phyloP scores from a whole-genome alignment of 768 basidiomycete species.

The Lactifluus piperatus region DNA sequence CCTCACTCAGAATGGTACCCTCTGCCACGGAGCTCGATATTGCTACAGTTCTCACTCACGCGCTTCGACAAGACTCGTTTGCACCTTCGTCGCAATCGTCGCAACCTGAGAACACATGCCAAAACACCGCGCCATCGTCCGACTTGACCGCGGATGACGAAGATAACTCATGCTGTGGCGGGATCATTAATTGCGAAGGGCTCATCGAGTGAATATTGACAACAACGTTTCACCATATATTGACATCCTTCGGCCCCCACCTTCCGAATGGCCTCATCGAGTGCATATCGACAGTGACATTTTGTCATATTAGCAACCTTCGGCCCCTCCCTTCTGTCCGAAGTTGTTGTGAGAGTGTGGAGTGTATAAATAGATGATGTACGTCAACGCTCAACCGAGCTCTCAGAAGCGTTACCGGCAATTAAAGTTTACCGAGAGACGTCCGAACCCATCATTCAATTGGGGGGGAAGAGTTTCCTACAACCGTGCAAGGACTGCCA shows the following conservation, averaged over 20 bases:
- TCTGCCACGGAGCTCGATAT: conserved; percentile 15
- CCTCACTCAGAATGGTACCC: background rate
- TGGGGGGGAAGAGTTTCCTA: background rate
- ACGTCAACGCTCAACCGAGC: background rate
- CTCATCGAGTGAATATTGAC: background rate
- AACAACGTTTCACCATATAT: no score
- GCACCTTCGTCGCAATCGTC: background rate
- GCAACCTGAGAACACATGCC: background rate
- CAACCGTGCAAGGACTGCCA: background rate
- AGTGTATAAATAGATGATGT: background rate
- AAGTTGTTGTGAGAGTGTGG: background rate
- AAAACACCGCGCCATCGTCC: background rate
- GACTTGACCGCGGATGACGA: background rate
- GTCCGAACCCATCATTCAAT: background rate
- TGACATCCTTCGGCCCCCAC: no score
- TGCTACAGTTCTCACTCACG: conserved; percentile 9
- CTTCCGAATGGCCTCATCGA: background rate
- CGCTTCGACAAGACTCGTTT: conserved; percentile 2
- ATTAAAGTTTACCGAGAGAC: background rate
- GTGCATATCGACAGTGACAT: background rate
- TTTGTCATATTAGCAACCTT: no score
- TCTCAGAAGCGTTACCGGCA: background rate
- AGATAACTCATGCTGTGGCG: background rate
- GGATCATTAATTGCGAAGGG: background rate
- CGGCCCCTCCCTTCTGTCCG: background rate